These are phyloP conservation scores for Moricandia moricandioides DNA, from an alignment of 345 rosid species.

Conservation along the genomic window DNA sequence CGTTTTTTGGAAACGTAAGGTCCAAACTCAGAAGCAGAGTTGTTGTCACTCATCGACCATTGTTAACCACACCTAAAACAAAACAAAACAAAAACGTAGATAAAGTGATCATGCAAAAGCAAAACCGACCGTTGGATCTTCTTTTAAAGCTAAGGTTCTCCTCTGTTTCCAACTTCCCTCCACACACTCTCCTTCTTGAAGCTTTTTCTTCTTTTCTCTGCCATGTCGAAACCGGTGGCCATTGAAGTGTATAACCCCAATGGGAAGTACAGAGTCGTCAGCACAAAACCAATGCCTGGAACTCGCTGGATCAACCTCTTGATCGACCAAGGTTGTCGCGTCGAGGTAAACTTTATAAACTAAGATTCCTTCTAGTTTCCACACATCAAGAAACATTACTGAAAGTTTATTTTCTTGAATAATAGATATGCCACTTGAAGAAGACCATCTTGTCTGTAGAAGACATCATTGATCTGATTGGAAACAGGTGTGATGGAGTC, in stretches of 20 bases:
- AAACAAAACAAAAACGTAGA: neutral
- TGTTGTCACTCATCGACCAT: constrained; percentile 4
- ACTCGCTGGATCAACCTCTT: constrained; percentile 98
- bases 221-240: constrained; percentile 86
- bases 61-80: neutral
- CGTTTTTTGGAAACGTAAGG: constrained; percentile 27
- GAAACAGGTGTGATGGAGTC: constrained; percentile 89
- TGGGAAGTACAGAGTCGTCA: constrained; percentile 88
- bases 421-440: constrained; percentile 82
- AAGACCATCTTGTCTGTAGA: constrained; percentile 92
- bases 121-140: constrained; percentile 36
- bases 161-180: constrained; percentile 7
- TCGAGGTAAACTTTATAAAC: constrained; percentile 58
- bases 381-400: neutral
- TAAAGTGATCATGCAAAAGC: constrained; percentile 12
- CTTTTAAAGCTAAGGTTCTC: neutral
- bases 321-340: constrained; percentile 81
- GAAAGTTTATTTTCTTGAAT: neutral
- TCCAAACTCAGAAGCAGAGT: constrained; percentile 19
- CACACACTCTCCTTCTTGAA: too few relatives aligned
- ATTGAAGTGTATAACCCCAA: constrained; percentile 92
- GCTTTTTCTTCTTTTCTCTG: too few relatives aligned
- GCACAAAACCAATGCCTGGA: constrained; percentile 97
- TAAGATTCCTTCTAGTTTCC: neutral
- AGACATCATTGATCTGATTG: constrained; percentile 82